Base-by-base conservation (phyloP, 805 yeast species). In the Candida tibetensis region DNA sequence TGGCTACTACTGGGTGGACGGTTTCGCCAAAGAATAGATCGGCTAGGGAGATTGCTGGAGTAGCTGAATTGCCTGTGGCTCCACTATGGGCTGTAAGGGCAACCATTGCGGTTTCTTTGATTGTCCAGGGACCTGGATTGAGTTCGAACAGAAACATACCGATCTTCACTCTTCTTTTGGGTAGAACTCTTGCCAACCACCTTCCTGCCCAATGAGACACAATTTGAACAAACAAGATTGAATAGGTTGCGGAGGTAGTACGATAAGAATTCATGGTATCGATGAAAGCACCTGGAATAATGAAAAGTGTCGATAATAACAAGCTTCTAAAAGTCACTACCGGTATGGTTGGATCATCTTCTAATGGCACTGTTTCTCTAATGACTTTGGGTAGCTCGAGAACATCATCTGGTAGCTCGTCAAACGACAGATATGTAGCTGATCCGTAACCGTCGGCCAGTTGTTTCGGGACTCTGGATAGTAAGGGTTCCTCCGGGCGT, bases 81-180 rank as follows among this genome's bases (percentile, higher is more conserved):
- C 78, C 72, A 25, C 73, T 65, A 18, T 72, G 73, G 2, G 79
- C 79, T 1, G 79, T 69, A 21, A 74, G 60, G 6, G 78, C 71
- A 26, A 77, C 65, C 60, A 81, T 40, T 23, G 76, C 71, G 6
- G 79, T 66, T 47, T 76, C 81, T 41, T 75, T 74, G 30, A 76
- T 66, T 4, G 76, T 57, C 79, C 79, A 76, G 0, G 81, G 79
- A 2, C 78, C 75, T 0, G 81, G 81, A 41, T 76, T 75, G 35
- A 72, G 47, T 37, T 59, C 58, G 44, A 72, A 64, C 21, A 44
- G 42, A 34, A 52, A 47, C 5, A 50, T 36, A 4, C 52, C 47
- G 4, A 48, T 9, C 10, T 35, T 36, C 5, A 64, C 40, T 10
- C 34, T 40, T 36, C 50, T 58, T 7, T 48, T 36, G 0, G 81